Evolutionary conservation across 2,329 filamentous ascomycete genomes (phyloP).

Genomic region (Penicillium aurantiogriseum): DNA sequence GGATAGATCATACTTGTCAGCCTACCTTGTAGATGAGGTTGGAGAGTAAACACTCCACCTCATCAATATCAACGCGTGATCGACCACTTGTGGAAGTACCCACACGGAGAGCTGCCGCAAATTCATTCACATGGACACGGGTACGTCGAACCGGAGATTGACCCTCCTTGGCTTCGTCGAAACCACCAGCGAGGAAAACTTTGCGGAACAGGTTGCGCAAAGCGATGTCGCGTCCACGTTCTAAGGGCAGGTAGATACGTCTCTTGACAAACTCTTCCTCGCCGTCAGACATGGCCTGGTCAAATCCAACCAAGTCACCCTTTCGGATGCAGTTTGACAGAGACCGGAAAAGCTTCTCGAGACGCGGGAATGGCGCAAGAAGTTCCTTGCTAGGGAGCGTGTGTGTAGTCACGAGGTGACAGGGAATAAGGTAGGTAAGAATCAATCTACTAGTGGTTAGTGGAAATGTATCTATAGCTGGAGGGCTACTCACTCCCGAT

Average conservation of each 20-base stretch:
- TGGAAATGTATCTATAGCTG: neutral
- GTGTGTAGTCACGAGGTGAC: constrained; percentile 83
- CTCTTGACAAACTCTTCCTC: constrained; percentile 93
- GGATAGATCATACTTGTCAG: constrained; percentile 9
- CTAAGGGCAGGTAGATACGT: constrained; percentile 90
- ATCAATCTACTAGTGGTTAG: constrained; percentile 64
- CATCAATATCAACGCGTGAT: constrained; percentile 74
- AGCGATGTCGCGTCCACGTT: constrained; percentile 86
- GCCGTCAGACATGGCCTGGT: constrained; percentile 72
- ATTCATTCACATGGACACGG: constrained; percentile 78
- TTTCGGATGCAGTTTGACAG: constrained; percentile 75
- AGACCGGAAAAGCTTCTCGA: constrained; percentile 76
- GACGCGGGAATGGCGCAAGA: constrained; percentile 69
- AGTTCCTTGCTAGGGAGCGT: constrained; percentile 72
- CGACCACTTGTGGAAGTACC: constrained; percentile 54
- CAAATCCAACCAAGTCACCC: constrained; percentile 81
- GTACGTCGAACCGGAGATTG: constrained; percentile 63
- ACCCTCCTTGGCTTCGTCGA: constrained; percentile 71
- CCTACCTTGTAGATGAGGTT: constrained; percentile 98
- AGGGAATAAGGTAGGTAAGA: constrained; percentile 90
- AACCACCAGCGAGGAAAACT: constrained; percentile 82
- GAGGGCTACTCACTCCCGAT: constrained; percentile 67
- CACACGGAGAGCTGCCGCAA: constrained; percentile 78
- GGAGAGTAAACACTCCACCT: constrained; percentile 90
- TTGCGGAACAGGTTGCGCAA: constrained; percentile 88